These are phyloP conservation scores for Irpex rosettiformis DNA, from an alignment of 1,284 basidiomycete species.

Conservation along the genomic window DNA sequence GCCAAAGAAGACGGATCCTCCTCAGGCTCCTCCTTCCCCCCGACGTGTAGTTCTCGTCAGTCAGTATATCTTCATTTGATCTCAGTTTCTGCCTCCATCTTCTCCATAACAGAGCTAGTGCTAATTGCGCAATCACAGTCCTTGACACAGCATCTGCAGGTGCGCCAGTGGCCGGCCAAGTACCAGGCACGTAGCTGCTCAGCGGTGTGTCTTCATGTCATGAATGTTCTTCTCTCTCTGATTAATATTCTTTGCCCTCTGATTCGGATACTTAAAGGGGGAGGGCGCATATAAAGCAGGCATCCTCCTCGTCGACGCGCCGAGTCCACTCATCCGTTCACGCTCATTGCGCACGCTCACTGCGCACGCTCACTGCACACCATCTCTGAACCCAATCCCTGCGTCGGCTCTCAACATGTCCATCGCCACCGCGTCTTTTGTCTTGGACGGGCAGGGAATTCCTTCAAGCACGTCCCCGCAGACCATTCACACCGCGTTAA, in stretches of 20 bases:
- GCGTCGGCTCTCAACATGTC: too few species aligned
- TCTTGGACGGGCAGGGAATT: constrained; percentile 58
- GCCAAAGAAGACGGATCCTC: too few species aligned
- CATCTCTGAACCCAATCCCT: too few species aligned
- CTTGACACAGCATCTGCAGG: neutral
- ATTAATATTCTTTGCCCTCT: too few species aligned
- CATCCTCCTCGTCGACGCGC: neutral
- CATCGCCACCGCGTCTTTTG: too few species aligned
- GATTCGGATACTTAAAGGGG: too few species aligned
- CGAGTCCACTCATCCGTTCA: neutral
- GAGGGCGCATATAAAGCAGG: too few species aligned
- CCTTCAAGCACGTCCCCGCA: constrained; percentile 31
- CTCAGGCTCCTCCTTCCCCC: neutral
- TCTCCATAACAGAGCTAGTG: neutral
- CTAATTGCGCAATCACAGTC: neutral
- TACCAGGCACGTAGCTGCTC: neutral
- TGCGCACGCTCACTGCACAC: too few species aligned
- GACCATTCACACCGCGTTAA: constrained; percentile 36
- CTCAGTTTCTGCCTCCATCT: neutral
- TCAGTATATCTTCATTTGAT: neutral
- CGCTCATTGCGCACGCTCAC: neutral
- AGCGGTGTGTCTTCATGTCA: neutral
- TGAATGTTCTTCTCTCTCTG: neutral
- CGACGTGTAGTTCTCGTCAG: neutral
- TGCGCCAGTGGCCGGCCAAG: neutral